A percentile compares a stretch with the other conserved stretches of the same genome.
These are phyloP conservation scores for Alternaria ventricosa DNA, from an alignment of 2,329 filamentous ascomycete species.

Conservation along the genomic window DNA sequence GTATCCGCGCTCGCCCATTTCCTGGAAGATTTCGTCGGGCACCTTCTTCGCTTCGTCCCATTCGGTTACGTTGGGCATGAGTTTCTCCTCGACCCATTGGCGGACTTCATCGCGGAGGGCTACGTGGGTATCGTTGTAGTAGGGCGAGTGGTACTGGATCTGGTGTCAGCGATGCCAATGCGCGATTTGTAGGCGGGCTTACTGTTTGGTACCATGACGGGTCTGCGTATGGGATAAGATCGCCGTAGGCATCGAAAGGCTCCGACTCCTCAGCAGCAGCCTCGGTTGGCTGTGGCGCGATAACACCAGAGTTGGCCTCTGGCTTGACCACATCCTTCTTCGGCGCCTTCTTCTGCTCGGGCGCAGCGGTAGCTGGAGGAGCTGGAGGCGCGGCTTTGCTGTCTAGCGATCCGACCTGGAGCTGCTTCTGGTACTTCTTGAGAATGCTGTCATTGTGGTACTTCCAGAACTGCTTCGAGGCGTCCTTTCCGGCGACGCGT, in stretches of 20 bases:
- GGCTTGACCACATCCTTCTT: constrained; percentile 61
- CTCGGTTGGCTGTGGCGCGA: constrained; percentile 47
- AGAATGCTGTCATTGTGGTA: constrained; percentile 66
- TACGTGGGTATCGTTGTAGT: constrained; percentile 93
- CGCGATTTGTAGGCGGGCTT: constrained; percentile 50
- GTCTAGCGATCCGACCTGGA: constrained; percentile 77
- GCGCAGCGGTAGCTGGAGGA: constrained; percentile 56
- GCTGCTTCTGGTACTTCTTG: constrained; percentile 67
- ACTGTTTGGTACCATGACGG: constrained; percentile 95
- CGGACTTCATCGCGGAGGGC: constrained; percentile 90
- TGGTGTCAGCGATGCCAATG: constrained; percentile 6
- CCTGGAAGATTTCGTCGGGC: constrained; percentile 88
- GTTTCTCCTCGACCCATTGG: constrained; percentile 86
- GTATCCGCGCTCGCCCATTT: constrained; percentile 73
- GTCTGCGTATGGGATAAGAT: constrained; percentile 88
- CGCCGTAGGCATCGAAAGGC: constrained; percentile 82
- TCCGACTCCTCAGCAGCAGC: constrained; percentile 65
- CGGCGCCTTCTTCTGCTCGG: constrained; percentile 54
- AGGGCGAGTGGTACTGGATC: constrained; percentile 86
- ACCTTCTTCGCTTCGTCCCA: constrained; percentile 97
- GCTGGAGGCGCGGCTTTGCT: constrained; percentile 69
- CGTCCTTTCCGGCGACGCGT: constrained; percentile 70
- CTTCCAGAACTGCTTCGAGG: constrained; percentile 73
- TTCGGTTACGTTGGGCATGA: constrained; percentile 90
- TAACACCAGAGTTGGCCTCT: constrained; percentile 64